Percentiles rank a stretch among this genome's conserved stretches.
Conservation (phyloP, 371 early-diverging fungal genomes). For the Capillidium heterosporum region DNA sequence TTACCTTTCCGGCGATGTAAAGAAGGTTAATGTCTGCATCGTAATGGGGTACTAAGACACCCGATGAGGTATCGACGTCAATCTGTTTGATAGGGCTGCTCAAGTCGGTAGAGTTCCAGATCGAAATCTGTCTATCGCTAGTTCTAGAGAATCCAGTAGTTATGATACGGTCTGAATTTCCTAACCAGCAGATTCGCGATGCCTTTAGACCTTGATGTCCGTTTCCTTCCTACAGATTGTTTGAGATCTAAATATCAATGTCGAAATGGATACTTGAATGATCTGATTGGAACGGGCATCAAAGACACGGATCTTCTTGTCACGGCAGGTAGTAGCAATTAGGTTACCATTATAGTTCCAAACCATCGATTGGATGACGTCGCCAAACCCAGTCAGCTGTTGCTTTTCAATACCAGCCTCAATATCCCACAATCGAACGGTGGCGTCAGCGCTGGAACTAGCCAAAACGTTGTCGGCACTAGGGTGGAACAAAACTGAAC, state of each 20-base stretch:
- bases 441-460: slow-evolving; percentile 77
- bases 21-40: slow-evolving; percentile 78
- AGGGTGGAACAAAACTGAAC: slow-evolving; percentile 93
- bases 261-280: slow-evolving; percentile 25
- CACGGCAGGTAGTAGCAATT: slow-evolving; percentile 84
- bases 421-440: slow-evolving; percentile 94
- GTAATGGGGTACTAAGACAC: slow-evolving; percentile 90
- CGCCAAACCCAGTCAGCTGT: slow-evolving; percentile 77
- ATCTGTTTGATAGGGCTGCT: slow-evolving; percentile 57
- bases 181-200: slow-evolving; percentile 83
- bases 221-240: slow-evolving; percentile 22
- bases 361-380: slow-evolving; percentile 75
- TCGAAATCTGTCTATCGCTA: slow-evolving; percentile 77
- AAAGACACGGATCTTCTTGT: slow-evolving; percentile 85
- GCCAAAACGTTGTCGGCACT: slow-evolving; percentile 85
- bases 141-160: slow-evolving; percentile 89
- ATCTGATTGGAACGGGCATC: slow-evolving; percentile 74
- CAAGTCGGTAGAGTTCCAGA: slow-evolving; percentile 71
- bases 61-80: slow-evolving; percentile 81
- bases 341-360: slow-evolving; percentile 81
- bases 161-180: slow-evolving; percentile 54
- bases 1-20: slow-evolving; percentile 88
- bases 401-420: slow-evolving; percentile 70
- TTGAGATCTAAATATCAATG: background rate
- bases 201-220: slow-evolving; percentile 96